phyloP scores from a whole-genome alignment of 306 rosid genomes.

The Glycine soja region DNA sequence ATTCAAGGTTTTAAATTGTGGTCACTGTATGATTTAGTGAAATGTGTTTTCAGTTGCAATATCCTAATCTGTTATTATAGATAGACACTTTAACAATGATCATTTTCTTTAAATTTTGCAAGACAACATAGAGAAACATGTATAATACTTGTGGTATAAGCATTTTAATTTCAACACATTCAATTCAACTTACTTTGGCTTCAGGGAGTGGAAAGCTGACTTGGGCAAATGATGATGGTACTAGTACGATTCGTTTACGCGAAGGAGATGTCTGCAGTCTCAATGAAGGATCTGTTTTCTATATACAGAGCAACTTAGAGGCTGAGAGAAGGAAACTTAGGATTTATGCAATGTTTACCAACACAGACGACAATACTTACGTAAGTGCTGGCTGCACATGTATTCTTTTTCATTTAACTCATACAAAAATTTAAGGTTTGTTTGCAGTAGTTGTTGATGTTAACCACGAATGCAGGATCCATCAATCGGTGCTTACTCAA shows the following conservation, averaged over 20 bases:
- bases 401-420: neutral
- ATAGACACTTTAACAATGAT: neutral
- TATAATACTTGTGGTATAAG: neutral
- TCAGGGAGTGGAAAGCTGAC: slow-evolving; percentile 81
- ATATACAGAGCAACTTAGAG: slow-evolving; percentile 67
- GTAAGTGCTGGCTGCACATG: slow-evolving; percentile 51
- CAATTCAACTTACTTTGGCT: neutral
- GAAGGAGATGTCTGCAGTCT: slow-evolving; percentile 75
- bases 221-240: slow-evolving; percentile 49
- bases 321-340: slow-evolving; percentile 68
- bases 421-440: slow-evolving; percentile 6
- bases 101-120: neutral
- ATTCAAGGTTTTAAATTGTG: neutral
- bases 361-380: slow-evolving; percentile 52
- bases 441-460: slow-evolving; percentile 30
- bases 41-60: neutral
- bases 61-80: neutral
- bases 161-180: slow-evolving; percentile 1
- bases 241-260: slow-evolving; percentile 51
- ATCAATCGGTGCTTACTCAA: slow-evolving; percentile 76
- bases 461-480: slow-evolving; percentile 59
- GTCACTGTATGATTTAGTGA: too few relatives aligned
- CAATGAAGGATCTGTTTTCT: slow-evolving; percentile 71
- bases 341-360: slow-evolving; percentile 73
- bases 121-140: neutral